Evolutionary conservation across 306 rosid species (phyloP).

Genomic region (Pterocarpus santalinus): DNA sequence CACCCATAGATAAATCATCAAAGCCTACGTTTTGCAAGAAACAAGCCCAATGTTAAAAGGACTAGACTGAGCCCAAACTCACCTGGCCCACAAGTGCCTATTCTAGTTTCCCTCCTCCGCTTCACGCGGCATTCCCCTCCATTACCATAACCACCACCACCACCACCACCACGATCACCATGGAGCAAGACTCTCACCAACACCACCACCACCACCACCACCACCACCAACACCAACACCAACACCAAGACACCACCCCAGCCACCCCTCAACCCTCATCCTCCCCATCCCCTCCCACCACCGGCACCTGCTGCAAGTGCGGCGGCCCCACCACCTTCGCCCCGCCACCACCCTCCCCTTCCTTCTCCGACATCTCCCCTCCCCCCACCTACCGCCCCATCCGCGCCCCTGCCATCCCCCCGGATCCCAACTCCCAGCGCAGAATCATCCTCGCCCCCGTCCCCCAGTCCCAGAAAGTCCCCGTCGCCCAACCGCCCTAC

Average conservation of each 20-base stretch:
- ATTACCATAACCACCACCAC: neutral
- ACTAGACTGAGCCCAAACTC: neutral
- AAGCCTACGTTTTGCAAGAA: neutral
- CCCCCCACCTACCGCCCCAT: slow-evolving; percentile 90
- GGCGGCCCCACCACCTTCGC: slow-evolving; percentile 74
- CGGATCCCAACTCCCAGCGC: slow-evolving; percentile 64
- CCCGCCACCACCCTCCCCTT: slow-evolving; percentile 58
- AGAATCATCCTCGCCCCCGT: slow-evolving; percentile 89
- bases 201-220: neutral
- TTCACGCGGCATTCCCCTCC: neutral
- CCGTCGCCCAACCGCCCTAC: slow-evolving; percentile 59
- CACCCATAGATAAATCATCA: too few relatives aligned
- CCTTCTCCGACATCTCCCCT: slow-evolving; percentile 73
- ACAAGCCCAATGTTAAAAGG: neutral
- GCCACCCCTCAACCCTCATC: slow-evolving; percentile 41
- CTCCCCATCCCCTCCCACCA: slow-evolving; percentile 33
- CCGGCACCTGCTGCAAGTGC: slow-evolving; percentile 79
- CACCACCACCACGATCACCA: neutral
- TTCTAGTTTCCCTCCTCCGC: neutral
- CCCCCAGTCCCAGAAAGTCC: slow-evolving; percentile 79
- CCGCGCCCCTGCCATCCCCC: slow-evolving; percentile 89
- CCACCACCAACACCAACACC: slow-evolving; percentile 4
- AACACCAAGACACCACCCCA: slow-evolving; percentile 35
- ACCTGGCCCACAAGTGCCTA: neutral
- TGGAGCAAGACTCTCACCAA: slow-evolving; percentile 32